Base-by-base conservation (phyloP, 768 basidiomycete species). In the Ephemerocybe angulata region DNA sequence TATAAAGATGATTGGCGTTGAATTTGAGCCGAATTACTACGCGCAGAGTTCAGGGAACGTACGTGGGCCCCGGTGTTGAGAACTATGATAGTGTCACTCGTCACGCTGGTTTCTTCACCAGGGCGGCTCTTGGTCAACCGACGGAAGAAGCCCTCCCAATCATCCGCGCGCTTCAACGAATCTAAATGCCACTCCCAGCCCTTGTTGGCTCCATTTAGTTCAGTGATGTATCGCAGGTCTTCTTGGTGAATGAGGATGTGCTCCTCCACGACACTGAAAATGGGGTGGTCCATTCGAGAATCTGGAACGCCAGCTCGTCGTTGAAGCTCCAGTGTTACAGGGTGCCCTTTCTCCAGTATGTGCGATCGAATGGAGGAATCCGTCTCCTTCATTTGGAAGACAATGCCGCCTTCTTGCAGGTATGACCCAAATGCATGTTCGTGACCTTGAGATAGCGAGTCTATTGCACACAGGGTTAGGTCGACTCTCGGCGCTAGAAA, bases 51-150 rank as follows among this genome's bases (percentile, higher is more conserved):
- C 40, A 11, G 17, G 33, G 2, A 22, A 57, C 58, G 22, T 31
- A 62, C 58, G 27, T 62, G 59, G 3, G 55, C 50, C 17, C 59
- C 59, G 1, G 55, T 56, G 37, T 62, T 60, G 48, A 62, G 13
- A 3, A 60, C 42, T 3, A 62, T 33, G 13, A 62, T 54, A 1
- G 57, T 60, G 40, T 63, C 60, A 25, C 56, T 49, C 10, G 40
- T 53, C 19, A 57, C 60, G 19, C 22, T 50, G 4, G 33, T 29
- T 17, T 52, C 58, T 21, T 63, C 55, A 13, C 54, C 57, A 8
- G 43, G 50, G 21, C 57, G 13, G 7, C 22, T n/a, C 41, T 28
- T 46, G 11, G 56, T 53, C 11, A 53, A 30, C 15, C 52, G 48
- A 19, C 35, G 17, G n/a, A 63, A 31, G 30, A 57, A 63, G 8